phyloP scores from a whole-genome alignment of 306 rosid genomes.

The Oemleria cerasiformis region DNA sequence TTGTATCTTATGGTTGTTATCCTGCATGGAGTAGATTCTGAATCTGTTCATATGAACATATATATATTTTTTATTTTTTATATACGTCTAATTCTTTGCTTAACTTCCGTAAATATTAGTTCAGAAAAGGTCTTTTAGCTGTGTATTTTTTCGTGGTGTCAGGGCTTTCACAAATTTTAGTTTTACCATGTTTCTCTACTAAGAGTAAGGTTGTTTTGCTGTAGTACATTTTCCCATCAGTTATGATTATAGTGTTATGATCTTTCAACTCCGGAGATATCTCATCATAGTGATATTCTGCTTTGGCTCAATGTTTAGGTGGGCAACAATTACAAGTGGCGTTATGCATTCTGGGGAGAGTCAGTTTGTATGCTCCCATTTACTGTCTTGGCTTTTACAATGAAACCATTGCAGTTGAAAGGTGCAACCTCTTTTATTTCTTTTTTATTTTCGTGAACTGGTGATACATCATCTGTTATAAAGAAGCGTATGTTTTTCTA shows the following conservation, averaged over 20 bases:
- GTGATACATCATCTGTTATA: conserved; percentile 22
- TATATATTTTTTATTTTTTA: too few species aligned
- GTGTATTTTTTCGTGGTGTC: background rate
- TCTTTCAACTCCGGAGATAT: background rate
- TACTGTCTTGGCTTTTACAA: conserved; percentile 67
- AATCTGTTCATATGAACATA: background rate
- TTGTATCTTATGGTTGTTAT: background rate
- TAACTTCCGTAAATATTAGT: background rate
- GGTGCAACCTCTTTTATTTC: conserved; percentile 37
- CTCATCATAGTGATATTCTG: background rate
- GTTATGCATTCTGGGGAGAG: conserved; percentile 79
- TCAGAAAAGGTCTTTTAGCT: background rate
- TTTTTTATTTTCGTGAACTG: background rate
- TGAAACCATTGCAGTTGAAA: conserved; percentile 76
- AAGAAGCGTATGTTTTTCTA: conserved; percentile 6
- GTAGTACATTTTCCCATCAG: background rate
- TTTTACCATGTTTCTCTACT: background rate
- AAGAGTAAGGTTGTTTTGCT: background rate
- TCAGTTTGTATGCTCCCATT: conserved; percentile 93
- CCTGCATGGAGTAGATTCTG: background rate
- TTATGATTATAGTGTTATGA: background rate
- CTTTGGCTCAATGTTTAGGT: conserved; percentile 45
- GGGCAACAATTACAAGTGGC: conserved; percentile 71
- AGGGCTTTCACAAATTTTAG: background rate
- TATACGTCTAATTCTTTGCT: background rate